Evolutionary conservation across 2,329 filamentous ascomycete genomes (phyloP), one percentile per base, ranked within the genome.

Genomic region (Xylariaceae sp.): DNA sequence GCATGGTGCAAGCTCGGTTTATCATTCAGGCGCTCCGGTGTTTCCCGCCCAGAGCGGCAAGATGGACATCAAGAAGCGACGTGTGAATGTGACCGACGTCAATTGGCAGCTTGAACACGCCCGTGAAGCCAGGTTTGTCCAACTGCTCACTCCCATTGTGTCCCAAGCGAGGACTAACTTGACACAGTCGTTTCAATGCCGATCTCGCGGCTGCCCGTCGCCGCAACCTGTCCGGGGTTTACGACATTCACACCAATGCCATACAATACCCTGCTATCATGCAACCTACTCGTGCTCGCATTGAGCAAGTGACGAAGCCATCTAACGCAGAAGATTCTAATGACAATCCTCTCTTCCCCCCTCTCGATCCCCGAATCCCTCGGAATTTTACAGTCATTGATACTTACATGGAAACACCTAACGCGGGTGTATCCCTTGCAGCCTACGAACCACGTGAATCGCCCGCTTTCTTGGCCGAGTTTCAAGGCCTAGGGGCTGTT

Each of bases 41-140:
- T 84, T 89, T n/a, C 89, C 90, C 2, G 76, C 86, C 55, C 84
- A 84, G 34, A 85, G 78, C 57, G 87, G 88, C 54, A 95, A 95
- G 71, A 78, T 84, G 6, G 88, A 91, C 62, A 80, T 81, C 60
- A 96, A 95, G 76, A 90, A 89, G 76, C 82, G 88, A 62, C 88
- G 87, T 64, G 87, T 95, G 40, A 87, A 91, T 56, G 87, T 97
- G 56, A 97, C 91, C 51, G 89, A 95, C 64, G 84, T 87, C 54
- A 99, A 97, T 70, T 99, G 94, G 94, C 94, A 95, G 81, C 78
- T 94, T 54, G 91, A 97, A 73, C 94, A 99, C 72, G 91, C 91
- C 31, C 84, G 88, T 49, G 90, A 92, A 70, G 90, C 92, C 53
- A 92, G 88, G 91, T 95, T 79, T 65, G 79, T 73, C 32, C 41